These are phyloP conservation scores for Botrytis porri DNA, from an alignment of 2,329 filamentous ascomycete species.

Conservation along the genomic window DNA sequence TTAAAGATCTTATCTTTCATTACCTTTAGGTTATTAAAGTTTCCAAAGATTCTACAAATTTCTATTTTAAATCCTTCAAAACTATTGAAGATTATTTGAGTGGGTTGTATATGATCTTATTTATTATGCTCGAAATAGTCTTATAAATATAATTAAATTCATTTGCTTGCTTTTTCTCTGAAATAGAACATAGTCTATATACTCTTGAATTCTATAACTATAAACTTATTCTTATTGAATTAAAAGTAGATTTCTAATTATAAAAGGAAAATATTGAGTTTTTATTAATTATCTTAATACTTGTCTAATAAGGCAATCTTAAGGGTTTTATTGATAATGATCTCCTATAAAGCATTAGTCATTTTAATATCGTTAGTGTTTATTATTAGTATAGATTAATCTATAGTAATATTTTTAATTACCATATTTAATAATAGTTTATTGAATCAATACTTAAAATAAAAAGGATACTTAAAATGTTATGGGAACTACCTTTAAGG, in stretches of 20 bases:
- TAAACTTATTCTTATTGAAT: background rate
- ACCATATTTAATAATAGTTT: no score
- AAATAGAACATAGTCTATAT: background rate
- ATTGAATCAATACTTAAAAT: background rate
- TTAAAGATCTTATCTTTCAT: background rate
- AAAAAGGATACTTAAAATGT: no score
- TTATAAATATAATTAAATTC: background rate
- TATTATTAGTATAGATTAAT: no score
- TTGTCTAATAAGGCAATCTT: background rate
- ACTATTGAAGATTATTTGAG: background rate
- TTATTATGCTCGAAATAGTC: no score
- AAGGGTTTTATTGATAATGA: background rate
- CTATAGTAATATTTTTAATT: no score
- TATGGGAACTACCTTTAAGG: no score
- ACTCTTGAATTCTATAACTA: background rate
- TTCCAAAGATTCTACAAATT: background rate
- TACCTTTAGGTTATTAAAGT: background rate
- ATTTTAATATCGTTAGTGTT: background rate
- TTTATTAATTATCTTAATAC: background rate
- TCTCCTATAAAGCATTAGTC: background rate
- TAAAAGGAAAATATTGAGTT: background rate
- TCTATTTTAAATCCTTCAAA: background rate
- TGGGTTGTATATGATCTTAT: no score
- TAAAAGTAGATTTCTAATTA: background rate
- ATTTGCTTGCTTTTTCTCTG: background rate